Evolutionary conservation across 2,329 filamentous ascomycete genomes (phyloP).

Genomic region (Orbilia ellipsospora): DNA sequence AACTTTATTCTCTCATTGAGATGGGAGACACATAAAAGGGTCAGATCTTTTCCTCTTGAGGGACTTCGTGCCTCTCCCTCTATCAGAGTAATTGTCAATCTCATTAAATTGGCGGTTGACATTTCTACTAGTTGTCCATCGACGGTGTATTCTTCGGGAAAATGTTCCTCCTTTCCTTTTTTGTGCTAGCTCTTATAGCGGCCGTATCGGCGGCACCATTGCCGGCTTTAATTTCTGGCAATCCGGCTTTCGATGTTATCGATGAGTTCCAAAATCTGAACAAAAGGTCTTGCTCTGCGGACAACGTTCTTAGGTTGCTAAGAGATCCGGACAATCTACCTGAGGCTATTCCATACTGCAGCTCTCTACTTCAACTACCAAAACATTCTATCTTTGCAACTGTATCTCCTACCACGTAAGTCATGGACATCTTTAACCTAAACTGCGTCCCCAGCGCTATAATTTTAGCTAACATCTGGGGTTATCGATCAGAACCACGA

Average conservation of each 20-base stretch:
- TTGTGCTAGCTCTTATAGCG: conserved; percentile 16
- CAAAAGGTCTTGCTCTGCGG: conserved; percentile 20
- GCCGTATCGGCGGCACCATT: conserved; percentile 27
- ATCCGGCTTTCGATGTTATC: conserved; percentile 28
- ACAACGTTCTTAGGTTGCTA: conserved; percentile 29
- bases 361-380: conserved; percentile 9
- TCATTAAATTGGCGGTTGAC: neutral
- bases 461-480: neutral
- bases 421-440: neutral
- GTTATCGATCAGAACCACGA: conserved; percentile 5
- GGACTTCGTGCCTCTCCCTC: neutral
- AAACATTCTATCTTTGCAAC: conserved; percentile 14
- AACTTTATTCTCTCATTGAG: neutral
- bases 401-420: conserved; percentile 21
- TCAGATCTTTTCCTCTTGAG: neutral
- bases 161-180: conserved; percentile 10
- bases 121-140: neutral
- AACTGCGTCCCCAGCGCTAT: too few species aligned
- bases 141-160: neutral
- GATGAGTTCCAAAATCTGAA: conserved; percentile 14
- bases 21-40: neutral
- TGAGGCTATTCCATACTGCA: conserved; percentile 32
- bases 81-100: too few species aligned
- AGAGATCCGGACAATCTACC: conserved; percentile 18
- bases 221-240: conserved; percentile 6